Evolutionary conservation across 768 basidiomycete species (phyloP).

Genomic region (Dendrothele bispora): DNA sequence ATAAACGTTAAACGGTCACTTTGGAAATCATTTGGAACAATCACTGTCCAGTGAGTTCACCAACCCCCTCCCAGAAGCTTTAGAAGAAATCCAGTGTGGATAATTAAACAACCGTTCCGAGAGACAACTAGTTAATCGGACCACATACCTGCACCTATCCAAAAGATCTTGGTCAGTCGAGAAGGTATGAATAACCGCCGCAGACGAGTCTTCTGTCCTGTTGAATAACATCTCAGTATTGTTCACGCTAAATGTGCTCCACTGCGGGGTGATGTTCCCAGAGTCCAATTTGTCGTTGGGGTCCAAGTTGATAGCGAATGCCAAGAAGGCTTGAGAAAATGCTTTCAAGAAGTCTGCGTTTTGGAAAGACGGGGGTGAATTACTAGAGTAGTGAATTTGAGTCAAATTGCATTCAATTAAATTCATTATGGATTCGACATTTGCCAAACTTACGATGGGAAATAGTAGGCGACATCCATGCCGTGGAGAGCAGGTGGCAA

Average conservation of each 20-base stretch:
- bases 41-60: slow-evolving; percentile 5
- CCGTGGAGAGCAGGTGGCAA: slow-evolving; percentile 41
- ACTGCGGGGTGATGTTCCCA: slow-evolving; percentile 31
- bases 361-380: slow-evolving; percentile 32
- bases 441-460: slow-evolving; percentile 36
- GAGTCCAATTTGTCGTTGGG: slow-evolving; percentile 21
- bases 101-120: no score
- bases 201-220: slow-evolving; percentile 23
- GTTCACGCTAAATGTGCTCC: slow-evolving; percentile 27
- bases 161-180: no score
- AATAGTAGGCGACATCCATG: slow-evolving; percentile 39
- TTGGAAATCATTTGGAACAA: no score
- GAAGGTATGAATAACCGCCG: slow-evolving; percentile 29
- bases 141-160: background rate
- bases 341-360: slow-evolving; percentile 35
- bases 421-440: background rate
- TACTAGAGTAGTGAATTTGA: no score
- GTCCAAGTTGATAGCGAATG: slow-evolving; percentile 31
- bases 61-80: slow-evolving; percentile 12
- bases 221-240: slow-evolving; percentile 50
- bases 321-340: slow-evolving; percentile 37
- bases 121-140: no score
- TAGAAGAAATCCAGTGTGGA: no score
- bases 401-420: no score
- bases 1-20: background rate